These are phyloP conservation scores for Carpinus viminea DNA, from an alignment of 306 rosid species.

Conservation along the genomic window DNA sequence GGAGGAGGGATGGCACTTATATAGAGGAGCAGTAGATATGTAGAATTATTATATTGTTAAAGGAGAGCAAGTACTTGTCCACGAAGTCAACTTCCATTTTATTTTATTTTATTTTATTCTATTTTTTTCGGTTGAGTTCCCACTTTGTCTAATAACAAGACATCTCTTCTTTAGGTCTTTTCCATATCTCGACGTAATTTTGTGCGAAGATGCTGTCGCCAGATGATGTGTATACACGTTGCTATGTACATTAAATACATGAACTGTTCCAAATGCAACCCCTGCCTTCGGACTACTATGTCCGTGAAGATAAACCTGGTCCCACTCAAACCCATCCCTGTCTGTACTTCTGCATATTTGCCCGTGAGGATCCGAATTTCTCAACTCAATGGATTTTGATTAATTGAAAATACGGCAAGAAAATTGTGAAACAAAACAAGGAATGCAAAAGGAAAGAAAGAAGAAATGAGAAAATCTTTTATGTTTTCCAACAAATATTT, in stretches of 20 bases:
- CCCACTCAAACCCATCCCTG: not conserved
- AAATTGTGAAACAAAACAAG: too few relatives aligned
- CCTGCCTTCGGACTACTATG: too few relatives aligned
- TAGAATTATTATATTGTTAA: not conserved
- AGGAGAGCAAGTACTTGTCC: not conserved
- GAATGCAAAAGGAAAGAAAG: too few relatives aligned
- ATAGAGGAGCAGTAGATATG: conserved; percentile 2
- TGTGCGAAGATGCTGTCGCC: not conserved
- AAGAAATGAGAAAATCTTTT: too few relatives aligned
- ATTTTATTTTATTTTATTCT: not conserved
- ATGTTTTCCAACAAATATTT: too few relatives aligned
- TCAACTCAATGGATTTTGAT: not conserved
- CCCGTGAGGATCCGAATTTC: not conserved
- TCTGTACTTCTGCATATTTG: not conserved
- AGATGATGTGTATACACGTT: not conserved
- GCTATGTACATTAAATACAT: not conserved
- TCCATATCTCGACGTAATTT: not conserved
- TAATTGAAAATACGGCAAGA: too few relatives aligned
- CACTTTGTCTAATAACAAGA: conserved; percentile 3
- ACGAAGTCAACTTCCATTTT: not conserved
- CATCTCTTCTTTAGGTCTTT: not conserved
- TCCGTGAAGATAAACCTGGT: not conserved
- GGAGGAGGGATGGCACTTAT: not conserved
- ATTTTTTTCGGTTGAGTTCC: not conserved
- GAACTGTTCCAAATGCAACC: not conserved